Evolutionary conservation across 2,329 filamentous ascomycete species (phyloP).

Genomic region (Diaporthe batatas): DNA sequence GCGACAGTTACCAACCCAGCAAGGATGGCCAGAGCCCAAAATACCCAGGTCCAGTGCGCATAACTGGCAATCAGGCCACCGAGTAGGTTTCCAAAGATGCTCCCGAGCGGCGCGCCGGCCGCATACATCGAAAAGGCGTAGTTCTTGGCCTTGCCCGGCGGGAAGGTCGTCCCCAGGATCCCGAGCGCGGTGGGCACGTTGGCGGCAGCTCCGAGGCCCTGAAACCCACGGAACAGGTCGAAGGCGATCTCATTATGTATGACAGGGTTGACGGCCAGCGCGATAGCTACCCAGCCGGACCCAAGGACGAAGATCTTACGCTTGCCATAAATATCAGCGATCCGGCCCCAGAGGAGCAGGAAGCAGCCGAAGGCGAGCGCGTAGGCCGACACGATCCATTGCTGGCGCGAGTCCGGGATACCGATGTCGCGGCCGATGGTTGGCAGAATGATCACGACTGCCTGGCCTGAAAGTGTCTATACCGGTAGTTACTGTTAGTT

Average conservation of each 20-base stretch:
- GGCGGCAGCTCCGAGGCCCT: conserved; percentile 76
- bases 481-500: not conserved
- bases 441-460: conserved; percentile 73
- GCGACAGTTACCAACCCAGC: conserved; percentile 68
- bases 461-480: conserved; percentile 69
- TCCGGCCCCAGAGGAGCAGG: conserved; percentile 74
- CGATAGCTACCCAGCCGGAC: conserved; percentile 72
- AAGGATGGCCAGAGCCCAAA: conserved; percentile 73
- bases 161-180: conserved; percentile 76
- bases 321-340: conserved; percentile 77
- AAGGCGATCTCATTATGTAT: conserved; percentile 76
- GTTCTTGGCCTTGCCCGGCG: conserved; percentile 76
- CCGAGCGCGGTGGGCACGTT: conserved; percentile 80
- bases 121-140: conserved; percentile 77
- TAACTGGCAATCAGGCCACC: conserved; percentile 75
- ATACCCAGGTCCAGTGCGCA: conserved; percentile 75
- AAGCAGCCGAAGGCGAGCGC: conserved; percentile 77
- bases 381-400: conserved; percentile 78
- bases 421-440: conserved; percentile 68
- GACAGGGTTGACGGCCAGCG: conserved; percentile 73
- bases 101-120: conserved; percentile 74
- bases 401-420: conserved; percentile 70
- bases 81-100: conserved; percentile 74
- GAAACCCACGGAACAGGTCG: conserved; percentile 74
- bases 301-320: conserved; percentile 74